phyloP scores from a whole-genome alignment of 371 early-diverging fungal species.

The Caulochytrium protostelioides region DNA sequence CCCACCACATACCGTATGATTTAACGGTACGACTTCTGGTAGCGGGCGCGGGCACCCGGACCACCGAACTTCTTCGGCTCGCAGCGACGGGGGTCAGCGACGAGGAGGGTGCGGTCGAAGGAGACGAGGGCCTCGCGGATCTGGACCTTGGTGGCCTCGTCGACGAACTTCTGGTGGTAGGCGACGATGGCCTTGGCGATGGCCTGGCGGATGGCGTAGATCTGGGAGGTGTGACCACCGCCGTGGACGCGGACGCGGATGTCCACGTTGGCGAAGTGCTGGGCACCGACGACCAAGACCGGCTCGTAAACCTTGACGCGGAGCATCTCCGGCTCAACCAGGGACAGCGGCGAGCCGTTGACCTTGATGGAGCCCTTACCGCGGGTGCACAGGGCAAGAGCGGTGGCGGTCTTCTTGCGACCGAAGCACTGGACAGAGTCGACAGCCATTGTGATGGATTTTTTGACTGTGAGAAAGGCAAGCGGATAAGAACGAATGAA shows the following conservation, averaged over 20 bases:
- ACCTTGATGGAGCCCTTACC: slow-evolving; percentile 91
- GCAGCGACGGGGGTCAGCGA: slow-evolving; percentile 98
- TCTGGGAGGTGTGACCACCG: slow-evolving; percentile 95
- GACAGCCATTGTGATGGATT: too few relatives aligned
- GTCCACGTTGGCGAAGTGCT: slow-evolving; percentile 87
- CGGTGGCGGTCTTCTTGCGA: slow-evolving; percentile 92
- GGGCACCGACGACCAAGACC: slow-evolving; percentile 86
- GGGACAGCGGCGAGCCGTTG: slow-evolving; percentile 92
- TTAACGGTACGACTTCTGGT: slow-evolving; percentile 95
- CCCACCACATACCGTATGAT: slow-evolving; percentile 1
- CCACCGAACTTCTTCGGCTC: slow-evolving; percentile 99
- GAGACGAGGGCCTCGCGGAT: slow-evolving; percentile 85
- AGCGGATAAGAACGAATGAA: too few relatives aligned
- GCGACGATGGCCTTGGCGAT: slow-evolving; percentile 98
- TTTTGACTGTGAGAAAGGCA: too few relatives aligned
- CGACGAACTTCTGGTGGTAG: slow-evolving; percentile 97
- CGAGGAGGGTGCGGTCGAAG: slow-evolving; percentile 97
- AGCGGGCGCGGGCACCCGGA: slow-evolving; percentile 98
- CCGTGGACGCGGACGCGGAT: slow-evolving; percentile 94
- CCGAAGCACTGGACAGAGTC: slow-evolving; percentile 25
- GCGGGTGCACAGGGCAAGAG: slow-evolving; percentile 95
- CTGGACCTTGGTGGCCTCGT: slow-evolving; percentile 98
- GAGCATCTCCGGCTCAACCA: slow-evolving; percentile 90
- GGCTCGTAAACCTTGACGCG: slow-evolving; percentile 97
- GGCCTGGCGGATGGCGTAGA: slow-evolving; percentile 98